phyloP scores from a whole-genome alignment of 2,329 filamentous ascomycete species.

The Apiospora sp. region DNA sequence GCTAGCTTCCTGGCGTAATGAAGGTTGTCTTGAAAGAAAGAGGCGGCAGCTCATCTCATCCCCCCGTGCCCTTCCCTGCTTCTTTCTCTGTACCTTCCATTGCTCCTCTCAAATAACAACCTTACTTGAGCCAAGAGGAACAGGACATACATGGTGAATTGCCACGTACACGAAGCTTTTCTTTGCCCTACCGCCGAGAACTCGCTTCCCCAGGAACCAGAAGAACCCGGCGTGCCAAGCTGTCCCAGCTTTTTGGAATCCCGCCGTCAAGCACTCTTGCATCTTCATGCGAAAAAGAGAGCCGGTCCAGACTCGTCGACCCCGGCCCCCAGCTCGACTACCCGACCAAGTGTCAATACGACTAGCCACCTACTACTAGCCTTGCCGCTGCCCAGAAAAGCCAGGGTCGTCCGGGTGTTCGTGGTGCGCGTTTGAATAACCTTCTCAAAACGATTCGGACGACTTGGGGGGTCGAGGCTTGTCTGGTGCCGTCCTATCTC shows the following conservation, averaged over 20 bases:
- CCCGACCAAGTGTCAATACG: background rate
- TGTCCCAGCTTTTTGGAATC: slow-evolving; percentile 7
- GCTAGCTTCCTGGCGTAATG: too few relatives aligned
- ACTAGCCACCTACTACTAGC: background rate
- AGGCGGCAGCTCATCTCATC: background rate
- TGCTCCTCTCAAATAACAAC: background rate
- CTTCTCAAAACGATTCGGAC: slow-evolving; percentile 22
- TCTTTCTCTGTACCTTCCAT: background rate
- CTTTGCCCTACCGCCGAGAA: background rate
- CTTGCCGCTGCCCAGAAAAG: background rate
- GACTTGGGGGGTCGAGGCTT: background rate
- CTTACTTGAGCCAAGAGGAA: too few relatives aligned
- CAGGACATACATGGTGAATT: background rate
- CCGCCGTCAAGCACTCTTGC: background rate
- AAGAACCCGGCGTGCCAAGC: slow-evolving; percentile 12
- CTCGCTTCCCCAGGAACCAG: slow-evolving; percentile 13
- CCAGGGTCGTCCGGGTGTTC: slow-evolving; percentile 2
- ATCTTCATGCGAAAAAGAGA: background rate
- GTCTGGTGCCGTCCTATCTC: background rate
- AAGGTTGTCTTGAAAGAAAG: background rate
- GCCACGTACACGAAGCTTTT: background rate
- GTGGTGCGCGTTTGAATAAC: slow-evolving; percentile 22
- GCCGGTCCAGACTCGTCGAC: slow-evolving; percentile 2
- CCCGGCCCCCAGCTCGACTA: background rate
- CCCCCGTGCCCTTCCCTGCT: background rate